Conservation (phyloP, 2,329 filamentous ascomycete genomes). For the Epichloe typhina region DNA sequence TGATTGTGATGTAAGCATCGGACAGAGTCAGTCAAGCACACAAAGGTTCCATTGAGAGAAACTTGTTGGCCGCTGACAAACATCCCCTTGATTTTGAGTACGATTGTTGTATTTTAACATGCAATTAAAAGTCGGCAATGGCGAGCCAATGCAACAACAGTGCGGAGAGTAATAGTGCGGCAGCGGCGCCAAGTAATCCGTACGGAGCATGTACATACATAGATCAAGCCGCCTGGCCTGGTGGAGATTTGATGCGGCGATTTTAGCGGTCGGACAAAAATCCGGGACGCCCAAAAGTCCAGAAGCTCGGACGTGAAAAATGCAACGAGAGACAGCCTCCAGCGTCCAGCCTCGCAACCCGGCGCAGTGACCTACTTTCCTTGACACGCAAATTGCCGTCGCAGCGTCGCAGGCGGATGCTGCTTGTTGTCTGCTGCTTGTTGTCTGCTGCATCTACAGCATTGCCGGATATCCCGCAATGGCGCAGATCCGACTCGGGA, state of each 20-base stretch:
- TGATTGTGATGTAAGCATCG: no score
- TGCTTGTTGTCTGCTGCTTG: background rate
- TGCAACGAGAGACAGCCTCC: background rate
- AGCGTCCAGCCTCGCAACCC: no score
- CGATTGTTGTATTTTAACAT: no score
- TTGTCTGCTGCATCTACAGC: background rate
- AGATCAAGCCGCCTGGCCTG: no score
- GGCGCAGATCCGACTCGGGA: conserved; percentile 21
- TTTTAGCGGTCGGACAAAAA: conserved; percentile 3
- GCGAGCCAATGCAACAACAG: background rate
- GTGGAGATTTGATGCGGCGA: background rate
- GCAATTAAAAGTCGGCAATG: no score
- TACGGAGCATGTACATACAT: no score
- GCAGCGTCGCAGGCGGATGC: conserved; percentile 1
- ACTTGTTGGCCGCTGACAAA: no score
- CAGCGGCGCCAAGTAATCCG: background rate
- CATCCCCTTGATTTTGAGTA: no score
- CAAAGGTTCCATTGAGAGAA: no score
- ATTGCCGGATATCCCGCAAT: conserved; percentile 11
- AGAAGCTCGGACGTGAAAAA: background rate
- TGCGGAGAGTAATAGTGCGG: background rate
- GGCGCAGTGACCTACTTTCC: background rate
- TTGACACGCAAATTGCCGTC: background rate
- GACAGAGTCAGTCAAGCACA: no score
- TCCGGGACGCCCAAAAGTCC: background rate